phyloP scores from a whole-genome alignment of 306 rosid genomes.

The Pterocarpus macrocarpus region DNA sequence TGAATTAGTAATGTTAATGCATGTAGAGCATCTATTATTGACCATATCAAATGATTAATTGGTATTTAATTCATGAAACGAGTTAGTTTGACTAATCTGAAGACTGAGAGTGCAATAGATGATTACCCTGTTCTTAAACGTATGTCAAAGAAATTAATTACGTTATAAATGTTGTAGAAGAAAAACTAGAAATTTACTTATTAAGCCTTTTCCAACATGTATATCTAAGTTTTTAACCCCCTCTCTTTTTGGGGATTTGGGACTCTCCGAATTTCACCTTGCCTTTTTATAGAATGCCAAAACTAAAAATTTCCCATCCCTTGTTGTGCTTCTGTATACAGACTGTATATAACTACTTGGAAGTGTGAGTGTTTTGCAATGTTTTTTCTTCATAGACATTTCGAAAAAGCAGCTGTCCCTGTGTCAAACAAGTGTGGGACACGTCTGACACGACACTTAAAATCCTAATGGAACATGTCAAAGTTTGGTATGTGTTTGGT shows the following conservation, averaged over 20 bases:
- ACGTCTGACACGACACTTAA: neutral
- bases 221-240: neutral
- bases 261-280: too few relatives aligned
- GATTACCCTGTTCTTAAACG: too few relatives aligned
- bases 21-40: too few relatives aligned
- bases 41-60: too few relatives aligned
- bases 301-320: neutral
- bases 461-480: neutral
- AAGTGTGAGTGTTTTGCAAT: too few relatives aligned
- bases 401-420: neutral
- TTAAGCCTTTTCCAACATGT: too few relatives aligned
- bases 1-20: neutral
- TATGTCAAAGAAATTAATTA: neutral
- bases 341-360: neutral
- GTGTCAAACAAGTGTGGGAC: neutral
- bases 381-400: neutral
- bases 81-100: neutral
- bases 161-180: neutral
- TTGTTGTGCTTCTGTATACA: neutral
- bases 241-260: neutral
- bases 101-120: too few relatives aligned
- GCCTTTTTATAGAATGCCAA: too few relatives aligned
- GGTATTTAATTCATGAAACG: neutral
- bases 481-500: neutral
- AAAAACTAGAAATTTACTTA: too few relatives aligned